Conservation (phyloP, 1,284 basidiomycete species). For the Irpex lacteus region DNA sequence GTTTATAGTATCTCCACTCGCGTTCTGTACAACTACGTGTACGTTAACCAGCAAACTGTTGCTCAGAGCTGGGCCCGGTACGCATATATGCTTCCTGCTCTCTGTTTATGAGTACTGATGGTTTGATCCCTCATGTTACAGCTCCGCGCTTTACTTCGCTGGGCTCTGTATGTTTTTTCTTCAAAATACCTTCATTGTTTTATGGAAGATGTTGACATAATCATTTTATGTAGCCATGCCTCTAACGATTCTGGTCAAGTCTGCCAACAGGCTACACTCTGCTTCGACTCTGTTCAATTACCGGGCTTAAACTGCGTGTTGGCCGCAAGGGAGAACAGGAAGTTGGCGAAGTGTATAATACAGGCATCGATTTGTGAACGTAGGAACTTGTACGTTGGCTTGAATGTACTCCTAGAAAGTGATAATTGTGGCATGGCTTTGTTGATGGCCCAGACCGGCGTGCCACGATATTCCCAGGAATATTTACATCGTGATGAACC, state of each 20-base stretch:
- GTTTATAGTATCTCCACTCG: constrained; percentile 5
- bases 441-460: no score
- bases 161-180: constrained; percentile 6
- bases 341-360: neutral
- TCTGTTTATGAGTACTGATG: neutral
- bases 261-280: constrained; percentile 9
- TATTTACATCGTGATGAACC: no score
- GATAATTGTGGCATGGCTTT: no score
- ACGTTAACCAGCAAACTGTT: constrained; percentile 11
- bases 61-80: constrained; percentile 5
- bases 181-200: neutral
- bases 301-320: neutral
- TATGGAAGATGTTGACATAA: neutral
- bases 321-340: neutral
- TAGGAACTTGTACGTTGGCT: no score
- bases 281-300: neutral
- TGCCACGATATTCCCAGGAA: no score
- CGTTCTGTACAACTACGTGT: constrained; percentile 11
- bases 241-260: constrained; percentile 10
- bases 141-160: constrained; percentile 7
- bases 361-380: no score
- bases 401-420: no score
- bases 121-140: neutral
- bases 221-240: constrained; percentile 5
- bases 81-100: neutral